These are phyloP conservation scores for Enterospora canceri DNA, from an alignment of 371 early-diverging fungal species.

Conservation along the genomic window DNA sequence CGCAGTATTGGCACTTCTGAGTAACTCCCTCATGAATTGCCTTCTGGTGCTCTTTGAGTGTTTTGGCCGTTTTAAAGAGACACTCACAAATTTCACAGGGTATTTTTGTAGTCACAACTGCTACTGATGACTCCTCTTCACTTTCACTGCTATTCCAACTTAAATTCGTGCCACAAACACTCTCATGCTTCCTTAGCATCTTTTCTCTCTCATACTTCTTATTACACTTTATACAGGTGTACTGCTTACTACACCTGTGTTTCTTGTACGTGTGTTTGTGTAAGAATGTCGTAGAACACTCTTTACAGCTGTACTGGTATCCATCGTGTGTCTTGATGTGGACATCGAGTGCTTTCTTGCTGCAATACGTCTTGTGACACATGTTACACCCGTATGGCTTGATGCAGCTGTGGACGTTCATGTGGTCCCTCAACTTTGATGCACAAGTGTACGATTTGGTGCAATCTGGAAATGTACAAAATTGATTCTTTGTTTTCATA, in stretches of 20 bases:
- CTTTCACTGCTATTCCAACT: too few species aligned
- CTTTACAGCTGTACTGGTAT: neutral
- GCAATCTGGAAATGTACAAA: conserved; percentile 23
- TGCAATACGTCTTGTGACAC: conserved; percentile 10
- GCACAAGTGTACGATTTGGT: conserved; percentile 15
- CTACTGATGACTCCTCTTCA: too few species aligned
- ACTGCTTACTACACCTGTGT: neutral
- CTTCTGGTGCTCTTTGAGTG: neutral
- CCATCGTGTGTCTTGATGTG: conserved; percentile 9
- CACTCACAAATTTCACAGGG: neutral
- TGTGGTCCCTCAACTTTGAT: conserved; percentile 29
- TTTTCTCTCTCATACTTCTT: neutral
- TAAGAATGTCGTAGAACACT: neutral
- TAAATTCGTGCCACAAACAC: neutral
- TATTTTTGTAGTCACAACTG: too few species aligned
- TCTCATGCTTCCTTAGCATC: neutral
- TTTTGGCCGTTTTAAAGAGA: neutral
- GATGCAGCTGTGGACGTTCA: conserved; percentile 19
- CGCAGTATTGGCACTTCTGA: neutral
- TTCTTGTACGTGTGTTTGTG: neutral
- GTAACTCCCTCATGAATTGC: neutral
- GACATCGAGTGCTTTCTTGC: conserved; percentile 10
- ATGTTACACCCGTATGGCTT: conserved; percentile 24
- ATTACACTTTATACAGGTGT: neutral
- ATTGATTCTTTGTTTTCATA: neutral